These are phyloP conservation scores for Fraxinus paxiana DNA, from an alignment of 305 asterid genomes.

Conservation along the genomic window DNA sequence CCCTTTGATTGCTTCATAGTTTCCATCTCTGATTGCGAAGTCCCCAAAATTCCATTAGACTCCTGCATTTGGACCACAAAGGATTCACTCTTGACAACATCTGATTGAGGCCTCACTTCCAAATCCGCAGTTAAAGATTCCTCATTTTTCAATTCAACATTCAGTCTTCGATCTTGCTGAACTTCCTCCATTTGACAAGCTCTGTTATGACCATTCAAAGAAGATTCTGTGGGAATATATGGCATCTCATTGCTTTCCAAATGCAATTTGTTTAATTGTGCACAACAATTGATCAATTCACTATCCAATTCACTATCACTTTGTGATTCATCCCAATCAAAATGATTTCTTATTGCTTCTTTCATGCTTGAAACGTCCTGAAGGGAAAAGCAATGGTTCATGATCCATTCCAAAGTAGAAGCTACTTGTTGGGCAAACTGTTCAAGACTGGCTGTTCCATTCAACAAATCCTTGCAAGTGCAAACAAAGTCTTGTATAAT, in stretches of 20 bases:
- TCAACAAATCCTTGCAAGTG: constrained; percentile 57
- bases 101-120: constrained; percentile 31
- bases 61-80: constrained; percentile 44
- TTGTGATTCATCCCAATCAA: constrained; percentile 66
- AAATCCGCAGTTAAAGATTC: constrained; percentile 32
- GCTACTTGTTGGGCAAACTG: constrained; percentile 52
- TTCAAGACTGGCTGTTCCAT: constrained; percentile 47
- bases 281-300: constrained; percentile 34
- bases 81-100: constrained; percentile 33
- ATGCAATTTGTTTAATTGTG: constrained; percentile 34
- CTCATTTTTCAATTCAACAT: constrained; percentile 26
- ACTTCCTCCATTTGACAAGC: constrained; percentile 31
- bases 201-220: constrained; percentile 18
- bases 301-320: constrained; percentile 56
- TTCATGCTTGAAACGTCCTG: constrained; percentile 83
- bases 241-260: constrained; percentile 23
- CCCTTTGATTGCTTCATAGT: constrained; percentile 29
- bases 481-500: constrained; percentile 52
- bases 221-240: constrained; percentile 24
- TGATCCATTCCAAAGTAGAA: constrained; percentile 69
- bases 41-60: constrained; percentile 34
- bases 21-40: constrained; percentile 37
- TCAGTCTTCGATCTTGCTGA: constrained; percentile 27
- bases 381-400: constrained; percentile 81
- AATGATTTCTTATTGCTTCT: constrained; percentile 52